Evolutionary conservation across 768 basidiomycete genomes (phyloP).

Genomic region (Trametes coccinea): DNA sequence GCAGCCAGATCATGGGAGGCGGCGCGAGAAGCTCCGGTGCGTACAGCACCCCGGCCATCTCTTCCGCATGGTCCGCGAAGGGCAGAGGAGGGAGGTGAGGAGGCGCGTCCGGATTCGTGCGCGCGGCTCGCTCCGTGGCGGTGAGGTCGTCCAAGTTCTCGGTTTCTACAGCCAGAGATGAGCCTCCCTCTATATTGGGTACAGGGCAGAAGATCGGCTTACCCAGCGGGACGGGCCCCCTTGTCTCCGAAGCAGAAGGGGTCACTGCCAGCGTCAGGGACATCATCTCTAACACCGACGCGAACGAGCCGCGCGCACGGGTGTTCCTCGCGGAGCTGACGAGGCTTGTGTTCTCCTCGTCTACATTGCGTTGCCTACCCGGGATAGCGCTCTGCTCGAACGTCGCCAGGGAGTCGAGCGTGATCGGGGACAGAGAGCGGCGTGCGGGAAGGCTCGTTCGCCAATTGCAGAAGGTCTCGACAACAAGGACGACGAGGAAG

Average conservation of each 20-base stretch:
- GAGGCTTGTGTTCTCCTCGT: constrained; percentile 54
- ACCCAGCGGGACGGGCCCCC: constrained; percentile 70
- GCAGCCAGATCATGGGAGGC: constrained; percentile 81
- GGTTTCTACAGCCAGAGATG: constrained; percentile 45
- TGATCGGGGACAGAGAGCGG: constrained; percentile 53
- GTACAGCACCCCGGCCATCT: constrained; percentile 77
- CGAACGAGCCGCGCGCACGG: constrained; percentile 70
- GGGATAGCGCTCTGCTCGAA: constrained; percentile 50
- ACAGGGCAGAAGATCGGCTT: constrained; percentile 32
- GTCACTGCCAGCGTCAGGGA: constrained; percentile 72
- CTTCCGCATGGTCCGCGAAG: constrained; percentile 75
- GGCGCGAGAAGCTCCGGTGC: constrained; percentile 81
- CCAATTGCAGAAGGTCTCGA: constrained; percentile 58
- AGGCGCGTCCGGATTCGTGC: constrained; percentile 76
- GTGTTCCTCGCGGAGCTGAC: constrained; percentile 38
- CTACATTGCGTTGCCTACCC: constrained; percentile 36
- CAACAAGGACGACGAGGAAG: constrained; percentile 51
- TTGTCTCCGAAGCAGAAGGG: constrained; percentile 55
- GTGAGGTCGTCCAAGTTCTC: constrained; percentile 81
- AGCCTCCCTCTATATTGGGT: background rate
- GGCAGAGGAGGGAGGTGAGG: constrained; percentile 68
- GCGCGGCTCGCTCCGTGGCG: constrained; percentile 75
- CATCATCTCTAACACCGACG: constrained; percentile 85
- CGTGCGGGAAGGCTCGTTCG: constrained; percentile 51
- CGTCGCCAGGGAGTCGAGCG: constrained; percentile 55